These are phyloP conservation scores for Monilinia fructicola DNA, from an alignment of 2,329 filamentous ascomycete genomes.

Conservation along the genomic window DNA sequence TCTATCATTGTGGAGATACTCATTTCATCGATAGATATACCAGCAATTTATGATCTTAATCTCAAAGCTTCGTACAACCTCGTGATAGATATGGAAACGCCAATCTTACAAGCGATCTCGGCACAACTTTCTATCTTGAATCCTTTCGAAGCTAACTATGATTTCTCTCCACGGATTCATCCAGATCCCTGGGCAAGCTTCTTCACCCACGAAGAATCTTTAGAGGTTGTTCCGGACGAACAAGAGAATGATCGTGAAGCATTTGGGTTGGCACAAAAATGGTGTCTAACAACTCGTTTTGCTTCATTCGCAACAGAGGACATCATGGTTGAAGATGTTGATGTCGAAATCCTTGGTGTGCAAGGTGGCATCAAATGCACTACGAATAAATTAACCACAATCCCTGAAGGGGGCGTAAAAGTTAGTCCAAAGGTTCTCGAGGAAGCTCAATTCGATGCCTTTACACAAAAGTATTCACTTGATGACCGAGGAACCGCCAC, in stretches of 20 bases:
- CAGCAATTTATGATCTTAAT: conserved; percentile 64
- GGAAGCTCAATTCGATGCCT: conserved; percentile 70
- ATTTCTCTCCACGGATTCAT: conserved; percentile 78
- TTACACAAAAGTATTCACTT: conserved; percentile 72
- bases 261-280: conserved; percentile 73
- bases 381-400: conserved; percentile 44
- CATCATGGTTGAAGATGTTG: conserved; percentile 62
- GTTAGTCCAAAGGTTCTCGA: conserved; percentile 68
- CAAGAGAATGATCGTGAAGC: conserved; percentile 42
- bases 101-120: conserved; percentile 70
- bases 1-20: conserved; percentile 48
- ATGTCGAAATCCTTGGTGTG: conserved; percentile 59
- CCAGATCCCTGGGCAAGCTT: conserved; percentile 81
- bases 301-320: conserved; percentile 73
- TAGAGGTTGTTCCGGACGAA: conserved; percentile 32
- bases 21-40: conserved; percentile 52
- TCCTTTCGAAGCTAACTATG: conserved; percentile 90
- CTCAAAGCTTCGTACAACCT: conserved; percentile 77
- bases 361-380: conserved; percentile 63
- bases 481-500: conserved; percentile 78
- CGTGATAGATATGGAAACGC: conserved; percentile 74
- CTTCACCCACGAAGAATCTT: conserved; percentile 57
- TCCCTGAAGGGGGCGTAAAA: conserved; percentile 45
- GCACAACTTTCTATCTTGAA: conserved; percentile 71
- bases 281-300: conserved; percentile 71